phyloP scores from a whole-genome alignment of 1,139 yeast genomes.

The Yamadazyma aaseri region DNA sequence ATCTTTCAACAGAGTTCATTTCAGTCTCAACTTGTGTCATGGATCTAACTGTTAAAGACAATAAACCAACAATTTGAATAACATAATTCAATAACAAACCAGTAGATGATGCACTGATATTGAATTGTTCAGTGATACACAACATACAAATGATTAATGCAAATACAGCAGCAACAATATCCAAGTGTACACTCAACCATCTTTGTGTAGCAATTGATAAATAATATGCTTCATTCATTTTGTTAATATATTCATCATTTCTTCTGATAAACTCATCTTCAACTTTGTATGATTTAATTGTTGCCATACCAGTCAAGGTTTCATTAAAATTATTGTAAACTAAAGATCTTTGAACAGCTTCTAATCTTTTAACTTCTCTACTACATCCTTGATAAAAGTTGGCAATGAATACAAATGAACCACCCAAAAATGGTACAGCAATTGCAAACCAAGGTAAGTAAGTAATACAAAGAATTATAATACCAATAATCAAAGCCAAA shows the following conservation, averaged over 20 bases:
- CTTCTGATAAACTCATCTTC: conserved; percentile 31
- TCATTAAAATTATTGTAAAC: conserved; percentile 49
- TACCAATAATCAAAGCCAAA: conserved; percentile 40
- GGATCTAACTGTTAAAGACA: conserved; percentile 41
- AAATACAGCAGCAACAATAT: conserved; percentile 36
- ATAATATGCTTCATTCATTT: conserved; percentile 45
- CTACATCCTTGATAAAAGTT: conserved; percentile 45
- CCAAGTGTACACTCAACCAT: conserved; percentile 45
- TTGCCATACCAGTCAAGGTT: conserved; percentile 44
- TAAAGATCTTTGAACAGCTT: conserved; percentile 44
- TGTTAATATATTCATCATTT: conserved; percentile 36
- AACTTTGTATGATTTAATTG: conserved; percentile 38
- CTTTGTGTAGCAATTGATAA: conserved; percentile 44
- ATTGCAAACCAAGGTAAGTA: conserved; percentile 49
- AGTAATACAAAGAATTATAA: conserved; percentile 40
- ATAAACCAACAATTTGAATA: conserved; percentile 43
- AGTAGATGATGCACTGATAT: conserved; percentile 42
- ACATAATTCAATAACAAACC: conserved; percentile 46
- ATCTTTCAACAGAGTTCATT: conserved; percentile 48
- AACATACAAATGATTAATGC: conserved; percentile 40
- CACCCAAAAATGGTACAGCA: conserved; percentile 36
- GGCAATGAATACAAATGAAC: conserved; percentile 32
- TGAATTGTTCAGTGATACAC: conserved; percentile 40
- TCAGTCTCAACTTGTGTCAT: conserved; percentile 49
- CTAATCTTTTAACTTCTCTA: conserved; percentile 45